Percentiles rank a stretch among this genome's conserved stretches.
phyloP scores from a whole-genome alignment of 106 monocot species.

The Dioscorea alata region DNA sequence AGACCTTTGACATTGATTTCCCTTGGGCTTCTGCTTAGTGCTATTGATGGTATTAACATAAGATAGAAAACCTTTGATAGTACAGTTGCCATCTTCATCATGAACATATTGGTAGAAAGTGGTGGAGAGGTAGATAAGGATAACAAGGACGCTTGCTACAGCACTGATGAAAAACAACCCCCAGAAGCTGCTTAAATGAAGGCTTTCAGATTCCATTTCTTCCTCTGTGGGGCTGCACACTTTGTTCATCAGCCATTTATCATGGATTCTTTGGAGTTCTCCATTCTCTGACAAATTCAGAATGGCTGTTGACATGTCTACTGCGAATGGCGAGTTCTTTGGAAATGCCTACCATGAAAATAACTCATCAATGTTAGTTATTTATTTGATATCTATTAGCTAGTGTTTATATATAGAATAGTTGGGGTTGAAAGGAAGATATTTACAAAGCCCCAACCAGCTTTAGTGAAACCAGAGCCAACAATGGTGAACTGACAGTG shows the following conservation, averaged over 20 bases:
- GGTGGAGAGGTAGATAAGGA: conserved; percentile 17
- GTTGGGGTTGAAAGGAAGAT: neutral
- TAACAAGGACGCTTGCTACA: conserved; percentile 23
- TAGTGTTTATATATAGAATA: too few relatives aligned
- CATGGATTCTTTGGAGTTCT: conserved; percentile 29
- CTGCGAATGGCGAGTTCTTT: conserved; percentile 25
- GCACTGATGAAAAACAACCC: conserved; percentile 31
- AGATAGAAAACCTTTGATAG: too few relatives aligned
- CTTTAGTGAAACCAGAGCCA: conserved; percentile 27
- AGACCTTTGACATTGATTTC: too few relatives aligned
- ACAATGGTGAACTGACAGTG: conserved; percentile 18
- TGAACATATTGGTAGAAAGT: too few relatives aligned
- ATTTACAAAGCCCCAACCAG: conserved; percentile 45
- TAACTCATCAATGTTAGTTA: neutral
- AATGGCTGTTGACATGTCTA: conserved; percentile 38
- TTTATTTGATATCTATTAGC: too few relatives aligned
- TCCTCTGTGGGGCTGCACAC: conserved; percentile 7
- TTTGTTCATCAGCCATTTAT: conserved; percentile 30
- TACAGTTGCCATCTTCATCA: too few relatives aligned
- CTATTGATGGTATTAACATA: too few relatives aligned
- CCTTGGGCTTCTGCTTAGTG: too few relatives aligned
- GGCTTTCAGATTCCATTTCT: conserved; percentile 13
- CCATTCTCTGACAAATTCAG: conserved; percentile 34
- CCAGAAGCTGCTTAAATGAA: conserved; percentile 25
- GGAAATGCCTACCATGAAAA: conserved; percentile 24